Percentiles rank a stretch among this genome's conserved stretches.
Evolutionary conservation across 306 rosid genomes (phyloP).

Genomic region (Vachellia collinsii): DNA sequence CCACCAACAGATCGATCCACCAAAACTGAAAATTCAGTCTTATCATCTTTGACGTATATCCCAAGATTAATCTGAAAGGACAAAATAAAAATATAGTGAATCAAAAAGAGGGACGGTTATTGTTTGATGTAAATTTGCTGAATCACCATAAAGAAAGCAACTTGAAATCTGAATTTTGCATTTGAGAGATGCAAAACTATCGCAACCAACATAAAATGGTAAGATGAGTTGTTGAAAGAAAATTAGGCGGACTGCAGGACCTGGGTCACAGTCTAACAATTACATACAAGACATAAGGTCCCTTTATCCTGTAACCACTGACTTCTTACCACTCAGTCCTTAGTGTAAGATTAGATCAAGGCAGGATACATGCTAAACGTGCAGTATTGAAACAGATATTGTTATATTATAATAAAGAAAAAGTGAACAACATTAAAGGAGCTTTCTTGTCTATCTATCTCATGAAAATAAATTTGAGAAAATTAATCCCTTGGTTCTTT

Average conservation of each 20-base stretch:
- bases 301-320: not conserved
- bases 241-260: not conserved
- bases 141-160: constrained; percentile 23
- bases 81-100: constrained; percentile 21
- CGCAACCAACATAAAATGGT: not conserved
- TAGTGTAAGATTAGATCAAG: not conserved
- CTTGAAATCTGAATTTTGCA: constrained; percentile 11
- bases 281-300: not conserved
- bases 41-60: constrained; percentile 60
- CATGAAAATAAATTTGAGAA: constrained; percentile 6
- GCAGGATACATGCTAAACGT: not conserved
- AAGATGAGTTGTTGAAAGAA: constrained; percentile 3
- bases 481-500: not conserved
- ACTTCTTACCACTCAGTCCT: not conserved
- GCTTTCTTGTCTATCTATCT: constrained; percentile 1
- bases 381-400: not conserved
- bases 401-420: constrained; percentile 8
- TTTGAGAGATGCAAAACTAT: not conserved
- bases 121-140: constrained; percentile 18
- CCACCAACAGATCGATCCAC: constrained; percentile 87
- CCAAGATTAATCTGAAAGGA: constrained; percentile 76
- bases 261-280: constrained; percentile 2
- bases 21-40: constrained; percentile 68
- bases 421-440: constrained; percentile 3
- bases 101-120: constrained; percentile 31